Percentiles rank a stretch among this genome's conserved stretches.
Conservation (phyloP, 139 green algal species). For the Desmodesmus armatus region DNA sequence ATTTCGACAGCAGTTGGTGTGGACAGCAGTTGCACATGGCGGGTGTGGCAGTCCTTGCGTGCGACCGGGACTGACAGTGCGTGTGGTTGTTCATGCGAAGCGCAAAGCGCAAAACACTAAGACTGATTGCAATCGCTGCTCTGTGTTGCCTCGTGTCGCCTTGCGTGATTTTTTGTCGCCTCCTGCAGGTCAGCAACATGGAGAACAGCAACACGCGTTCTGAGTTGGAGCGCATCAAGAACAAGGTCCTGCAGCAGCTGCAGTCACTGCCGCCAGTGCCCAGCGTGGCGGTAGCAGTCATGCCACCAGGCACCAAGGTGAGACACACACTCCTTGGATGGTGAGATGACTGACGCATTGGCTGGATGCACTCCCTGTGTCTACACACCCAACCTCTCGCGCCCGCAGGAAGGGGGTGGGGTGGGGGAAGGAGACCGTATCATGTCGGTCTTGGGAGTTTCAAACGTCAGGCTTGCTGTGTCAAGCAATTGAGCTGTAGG, state of each 20-base stretch:
- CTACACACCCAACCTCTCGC: too few relatives aligned
- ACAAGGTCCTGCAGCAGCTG: constrained; percentile 79
- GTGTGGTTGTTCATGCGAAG: not conserved
- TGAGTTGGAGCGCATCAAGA: constrained; percentile 83
- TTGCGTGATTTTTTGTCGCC: not conserved
- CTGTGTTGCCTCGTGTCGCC: not conserved
- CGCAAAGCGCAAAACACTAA: too few relatives aligned
- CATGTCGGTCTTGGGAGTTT: too few relatives aligned
- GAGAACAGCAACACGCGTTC: constrained; percentile 90
- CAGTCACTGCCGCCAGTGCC: constrained; percentile 76
- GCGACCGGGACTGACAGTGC: not conserved
- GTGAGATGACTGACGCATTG: too few relatives aligned
- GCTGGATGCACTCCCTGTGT: too few relatives aligned
- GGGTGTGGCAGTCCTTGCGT: not conserved
- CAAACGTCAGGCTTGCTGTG: too few relatives aligned
- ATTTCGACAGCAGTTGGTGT: not conserved
- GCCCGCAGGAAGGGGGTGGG: not conserved
- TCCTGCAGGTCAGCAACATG: constrained; percentile 84
- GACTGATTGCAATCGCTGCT: too few relatives aligned
- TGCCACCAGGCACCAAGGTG: constrained; percentile 40
- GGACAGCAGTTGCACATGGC: not conserved
- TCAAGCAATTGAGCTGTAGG: too few relatives aligned
- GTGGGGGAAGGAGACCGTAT: too few relatives aligned
- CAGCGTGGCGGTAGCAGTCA: constrained; percentile 58
- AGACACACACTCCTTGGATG: not conserved